Base-by-base conservation (phyloP, 371 early-diverging fungal species). In the Amoeboaphelidium protococcarum region DNA sequence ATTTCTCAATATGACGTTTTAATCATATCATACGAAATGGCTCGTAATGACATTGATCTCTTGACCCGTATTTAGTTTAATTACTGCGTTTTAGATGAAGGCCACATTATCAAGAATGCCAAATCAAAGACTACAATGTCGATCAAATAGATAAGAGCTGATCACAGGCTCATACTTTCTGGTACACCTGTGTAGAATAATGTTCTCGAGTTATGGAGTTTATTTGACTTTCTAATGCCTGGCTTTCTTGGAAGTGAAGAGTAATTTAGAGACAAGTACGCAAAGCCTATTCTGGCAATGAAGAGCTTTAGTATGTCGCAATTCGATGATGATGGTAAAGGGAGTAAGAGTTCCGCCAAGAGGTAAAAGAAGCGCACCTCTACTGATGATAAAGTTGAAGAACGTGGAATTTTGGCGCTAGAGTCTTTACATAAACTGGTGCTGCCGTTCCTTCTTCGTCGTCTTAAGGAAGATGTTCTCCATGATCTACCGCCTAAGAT, bases 181-280 rank as follows among this genome's bases (percentile, higher is more conserved):
- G 99, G 99, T 43, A 99, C 99, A 13, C 99, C 99, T 0, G 81
- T 99, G 43, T 96, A 97, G 64, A 99, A 99, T 64, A 88, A 91
- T 55, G 87, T 95, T 0, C 57, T 85, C 4, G 99, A 98, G 60
- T 65, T 98, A 51, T 96, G 96, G 97, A 84, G 88, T 2, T 57
- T 98, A 50, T 91, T 96, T 61, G 95, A 97, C 56, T 96, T 90
- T 58, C 63, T 96, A 48, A 88, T 89, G 88, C 97, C 98, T 13
- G 95, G 92, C 2, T 86, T 90, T 55, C 61, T 97, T 22, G 90
- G 90, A 3, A 78, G 80, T 13, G 89, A 92, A 55, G 68, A 73
- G 24, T 75, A 78, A 51, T 94, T 94, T 59, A 83, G 83, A 51
- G 81, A 83, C 40, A 65, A 78, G 44, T 90, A 80, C 54, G 76